Evolutionary conservation across 768 basidiomycete species (phyloP).

Genomic region (Fistulinella prunicolor): DNA sequence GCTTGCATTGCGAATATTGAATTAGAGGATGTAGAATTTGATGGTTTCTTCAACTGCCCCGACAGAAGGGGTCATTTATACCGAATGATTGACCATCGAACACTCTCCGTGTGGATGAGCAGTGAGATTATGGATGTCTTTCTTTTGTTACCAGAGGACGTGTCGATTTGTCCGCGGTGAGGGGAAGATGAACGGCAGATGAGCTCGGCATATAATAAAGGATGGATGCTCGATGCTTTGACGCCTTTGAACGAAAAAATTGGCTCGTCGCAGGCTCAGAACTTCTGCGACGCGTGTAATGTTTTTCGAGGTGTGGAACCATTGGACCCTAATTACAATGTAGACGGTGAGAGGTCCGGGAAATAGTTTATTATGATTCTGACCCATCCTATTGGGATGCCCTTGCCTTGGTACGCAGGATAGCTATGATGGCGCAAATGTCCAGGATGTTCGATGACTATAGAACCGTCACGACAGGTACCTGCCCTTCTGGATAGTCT

Average conservation of each 20-base stretch:
- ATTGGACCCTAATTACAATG: too few species aligned
- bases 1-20: constrained; percentile 2
- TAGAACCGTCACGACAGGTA: too few species aligned
- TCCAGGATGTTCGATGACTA: too few species aligned
- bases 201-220: background rate
- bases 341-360: too few species aligned
- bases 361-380: too few species aligned
- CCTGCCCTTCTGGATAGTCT: too few species aligned
- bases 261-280: background rate
- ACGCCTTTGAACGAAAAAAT: background rate
- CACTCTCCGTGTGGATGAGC: background rate
- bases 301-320: too few species aligned
- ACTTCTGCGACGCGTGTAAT: too few species aligned
- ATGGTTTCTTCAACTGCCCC: constrained; percentile 2
- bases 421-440: too few species aligned
- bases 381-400: too few species aligned
- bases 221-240: constrained; percentile 1
- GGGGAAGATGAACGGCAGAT: background rate
- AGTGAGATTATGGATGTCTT: background rate
- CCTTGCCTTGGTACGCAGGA: too few species aligned
- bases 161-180: background rate
- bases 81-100: background rate
- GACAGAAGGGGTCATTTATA: constrained; percentile 7
- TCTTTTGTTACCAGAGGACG: background rate
- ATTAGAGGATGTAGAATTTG: background rate